Conservation (phyloP, 768 basidiomycete species). For the Boletus eberwhitei region DNA sequence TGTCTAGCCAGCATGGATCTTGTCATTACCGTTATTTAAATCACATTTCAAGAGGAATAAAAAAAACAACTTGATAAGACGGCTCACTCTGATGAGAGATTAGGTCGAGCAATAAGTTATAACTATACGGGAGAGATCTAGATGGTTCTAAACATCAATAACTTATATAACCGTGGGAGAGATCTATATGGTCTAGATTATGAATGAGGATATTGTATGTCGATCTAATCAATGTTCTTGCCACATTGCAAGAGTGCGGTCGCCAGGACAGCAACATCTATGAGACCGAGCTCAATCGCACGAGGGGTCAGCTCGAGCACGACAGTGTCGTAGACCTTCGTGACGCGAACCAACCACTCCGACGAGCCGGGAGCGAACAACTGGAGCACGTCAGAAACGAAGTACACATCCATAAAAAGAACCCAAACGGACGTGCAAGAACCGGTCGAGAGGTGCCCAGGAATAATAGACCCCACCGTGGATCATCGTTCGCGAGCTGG, state of each 20-base stretch:
- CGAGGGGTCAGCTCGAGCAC: constrained; percentile 54
- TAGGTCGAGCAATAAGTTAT: not conserved
- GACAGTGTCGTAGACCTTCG: constrained; percentile 41
- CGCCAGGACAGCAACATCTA: constrained; percentile 50
- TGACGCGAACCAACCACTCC: constrained; percentile 50
- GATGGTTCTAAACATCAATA: not conserved
- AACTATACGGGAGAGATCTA: too few species aligned
- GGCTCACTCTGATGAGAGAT: not conserved
- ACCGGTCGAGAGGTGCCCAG: constrained; percentile 54
- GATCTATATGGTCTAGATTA: not conserved
- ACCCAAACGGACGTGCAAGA: constrained; percentile 36
- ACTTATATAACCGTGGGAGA: not conserved
- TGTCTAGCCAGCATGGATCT: not conserved
- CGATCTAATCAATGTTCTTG: constrained; percentile 53
- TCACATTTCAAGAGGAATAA: constrained; percentile 1
- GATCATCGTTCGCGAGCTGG: constrained; percentile 48
- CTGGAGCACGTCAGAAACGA: constrained; percentile 29
- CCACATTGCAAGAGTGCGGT: constrained; percentile 57
- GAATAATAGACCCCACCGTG: constrained; percentile 47
- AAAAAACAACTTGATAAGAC: not conserved
- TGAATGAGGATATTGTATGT: not conserved
- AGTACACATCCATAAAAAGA: not conserved
- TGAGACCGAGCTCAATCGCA: constrained; percentile 51
- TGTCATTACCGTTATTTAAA: constrained; percentile 24
- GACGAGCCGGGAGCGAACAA: constrained; percentile 41